Evolutionary conservation across 805 yeast species (phyloP), one percentile per base, ranked within the genome.

Genomic region (Grigorovia yakushimaensis): DNA sequence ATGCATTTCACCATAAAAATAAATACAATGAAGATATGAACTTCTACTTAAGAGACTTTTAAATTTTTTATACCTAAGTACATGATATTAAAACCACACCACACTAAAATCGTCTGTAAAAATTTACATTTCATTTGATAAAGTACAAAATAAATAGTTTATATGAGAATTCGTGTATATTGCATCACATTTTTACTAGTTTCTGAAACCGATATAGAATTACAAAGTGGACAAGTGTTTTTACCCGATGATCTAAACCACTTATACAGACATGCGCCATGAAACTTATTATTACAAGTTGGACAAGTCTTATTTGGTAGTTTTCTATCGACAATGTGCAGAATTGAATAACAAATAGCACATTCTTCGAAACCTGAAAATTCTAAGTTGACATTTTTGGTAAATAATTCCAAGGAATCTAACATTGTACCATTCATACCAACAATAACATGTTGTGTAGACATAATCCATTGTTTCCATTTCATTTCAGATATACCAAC

Each of bases 191-290:
- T 7, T 9, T 7, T 9, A 24, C 27, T 24, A 24, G 9, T 24
- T 24, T 24, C 27, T 24, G 27, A 24, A 24, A 24, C 27, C 27
- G 27, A 24, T 24, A 6, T 24, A 24, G 65, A 54, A 59, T 98
- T 82, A 69, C 99, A 93, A 60, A 93, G 71, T 38, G 99, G 99
- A 70, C 99, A 93, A 2, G 96, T 84, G 54, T 87, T 85, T 47
- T 86, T 77, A 39, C 93, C 94, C 13, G 95, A 85, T 55, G 95
- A 88, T 70, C 87, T 86, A 69, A 93, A 93, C 99, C 99, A 93
- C 63, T 89, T 86, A 73, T 88, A 89, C 40, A 93, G 71, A 73
- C 99, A 93, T 3, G 93, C 96, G 7, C 96, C 82, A 65, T 93
- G 99, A 73, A 89, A 93, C 62, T 84, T 87, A 72, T 93, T 91